Conservation (phyloP, 2,329 filamentous ascomycete species). For the Chaetomium globosum region DNA sequence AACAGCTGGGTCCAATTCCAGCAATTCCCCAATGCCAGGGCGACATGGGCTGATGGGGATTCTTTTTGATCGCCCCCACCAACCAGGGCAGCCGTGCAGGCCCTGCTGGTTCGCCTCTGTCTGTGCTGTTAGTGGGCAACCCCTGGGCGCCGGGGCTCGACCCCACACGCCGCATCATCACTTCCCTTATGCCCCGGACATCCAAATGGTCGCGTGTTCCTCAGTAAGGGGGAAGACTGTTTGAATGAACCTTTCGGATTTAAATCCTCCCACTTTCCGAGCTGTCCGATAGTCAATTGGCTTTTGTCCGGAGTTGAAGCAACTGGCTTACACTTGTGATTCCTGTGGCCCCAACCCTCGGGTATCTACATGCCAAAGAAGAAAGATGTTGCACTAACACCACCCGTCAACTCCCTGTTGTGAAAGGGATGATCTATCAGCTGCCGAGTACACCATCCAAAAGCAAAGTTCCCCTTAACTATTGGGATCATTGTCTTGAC, state of each 20-base stretch:
- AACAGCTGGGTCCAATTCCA: conserved; percentile 25
- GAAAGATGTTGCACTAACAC: neutral
- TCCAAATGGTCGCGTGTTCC: neutral
- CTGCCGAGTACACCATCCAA: neutral
- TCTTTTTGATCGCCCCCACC: conserved; percentile 17
- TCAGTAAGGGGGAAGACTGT: neutral
- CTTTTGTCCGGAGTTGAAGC: neutral
- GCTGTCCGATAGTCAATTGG: neutral
- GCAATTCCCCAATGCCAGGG: conserved; percentile 19
- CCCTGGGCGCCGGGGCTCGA: neutral
- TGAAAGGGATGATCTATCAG: neutral
- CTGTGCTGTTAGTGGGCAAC: conserved; percentile 1
- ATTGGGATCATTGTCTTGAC: neutral
- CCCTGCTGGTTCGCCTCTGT: neutral
- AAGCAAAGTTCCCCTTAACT: neutral
- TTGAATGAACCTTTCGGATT: neutral
- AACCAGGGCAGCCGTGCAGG: neutral
- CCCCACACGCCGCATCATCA: neutral
- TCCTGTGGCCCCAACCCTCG: no score
- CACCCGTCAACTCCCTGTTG: no score
- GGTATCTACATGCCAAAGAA: neutral
- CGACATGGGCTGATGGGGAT: conserved; percentile 19
- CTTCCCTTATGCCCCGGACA: neutral
- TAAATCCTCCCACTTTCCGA: neutral
- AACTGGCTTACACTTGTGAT: no score